Conservation (phyloP, 73 alveolate species). For the Uronychia binucleata region DNA sequence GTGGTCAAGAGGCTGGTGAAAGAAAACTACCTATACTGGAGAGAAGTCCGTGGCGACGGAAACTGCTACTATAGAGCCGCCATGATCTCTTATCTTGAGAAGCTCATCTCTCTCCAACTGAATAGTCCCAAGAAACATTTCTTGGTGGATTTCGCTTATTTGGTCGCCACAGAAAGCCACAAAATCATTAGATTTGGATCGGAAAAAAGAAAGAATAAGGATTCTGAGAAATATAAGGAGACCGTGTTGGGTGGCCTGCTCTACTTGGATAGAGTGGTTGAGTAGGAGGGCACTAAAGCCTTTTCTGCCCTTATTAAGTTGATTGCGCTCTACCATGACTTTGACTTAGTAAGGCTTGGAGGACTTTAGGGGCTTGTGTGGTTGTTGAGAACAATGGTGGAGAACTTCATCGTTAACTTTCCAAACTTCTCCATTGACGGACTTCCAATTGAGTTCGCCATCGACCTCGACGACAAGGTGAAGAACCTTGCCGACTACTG, state of each 20-base stretch:
- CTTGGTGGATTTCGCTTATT: not conserved
- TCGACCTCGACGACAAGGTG: not conserved
- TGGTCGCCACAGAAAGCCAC: too few relatives aligned
- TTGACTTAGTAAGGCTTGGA: not conserved
- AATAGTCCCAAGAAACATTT: not conserved
- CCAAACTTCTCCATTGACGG: not conserved
- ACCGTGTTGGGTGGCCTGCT: not conserved
- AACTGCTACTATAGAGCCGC: conserved; percentile 5
- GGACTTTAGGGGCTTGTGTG: not conserved
- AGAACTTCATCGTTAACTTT: not conserved
- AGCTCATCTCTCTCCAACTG: not conserved
- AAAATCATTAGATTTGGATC: too few relatives aligned
- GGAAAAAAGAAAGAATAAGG: not conserved
- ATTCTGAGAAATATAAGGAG: too few relatives aligned
- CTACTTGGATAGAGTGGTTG: not conserved
- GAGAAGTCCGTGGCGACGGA: conserved; percentile 5
- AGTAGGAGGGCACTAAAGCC: not conserved
- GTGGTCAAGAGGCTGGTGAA: not conserved
- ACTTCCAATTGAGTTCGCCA: not conserved
- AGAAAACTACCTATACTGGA: not conserved
- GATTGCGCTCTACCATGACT: not conserved
- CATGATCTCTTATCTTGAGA: not conserved
- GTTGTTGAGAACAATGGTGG: not conserved
- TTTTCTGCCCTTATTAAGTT: not conserved
- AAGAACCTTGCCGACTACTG: not conserved